Evolutionary conservation across 192 early-diverging fungal genomes (phyloP), one percentile per base, ranked within the genome.

Genomic region (Backusella psychrophila): DNA sequence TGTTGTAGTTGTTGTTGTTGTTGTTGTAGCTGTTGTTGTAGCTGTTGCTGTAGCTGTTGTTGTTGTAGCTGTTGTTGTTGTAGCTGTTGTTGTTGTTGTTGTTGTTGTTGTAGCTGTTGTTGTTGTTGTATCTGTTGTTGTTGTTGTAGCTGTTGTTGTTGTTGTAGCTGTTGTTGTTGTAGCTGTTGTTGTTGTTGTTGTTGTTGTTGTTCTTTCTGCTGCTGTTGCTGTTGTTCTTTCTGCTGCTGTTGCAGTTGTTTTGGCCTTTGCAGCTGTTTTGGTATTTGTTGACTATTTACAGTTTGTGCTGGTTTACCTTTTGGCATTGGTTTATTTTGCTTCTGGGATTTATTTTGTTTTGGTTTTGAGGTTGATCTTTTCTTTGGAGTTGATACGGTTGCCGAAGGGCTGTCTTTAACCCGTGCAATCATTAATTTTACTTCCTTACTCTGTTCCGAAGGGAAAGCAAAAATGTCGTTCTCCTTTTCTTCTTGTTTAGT

Each of bases 101-200:
- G 33, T 39, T 36, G 66, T 5, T 38, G 31, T 67, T 67, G 66
- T 0, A 8, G 35, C 11, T 36, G 21, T 38, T 38, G 2, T 8
- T 19, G 17, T 26, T 69, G 19, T 14, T 69, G 34, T n/a, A n/a
- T n/a, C 0, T 35, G 26, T 52, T 49, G 42, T 1, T 72, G 71
- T 34, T 72, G 71, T 17, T 72, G 44, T 3, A 4, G 31, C 8
- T 26, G 71, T 4, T 72, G 71, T 34, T 52, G 71, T 17, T 72
- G 11, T 53, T 26, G 41, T 33, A 34, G 44, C 0, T 52, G 44
- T n/a, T 31, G 44, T 7, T 52, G 29, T 19, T 52, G 44, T 0
- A 56, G 71, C 6, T 72, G 70, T 15, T 72, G 70, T 6, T 72
- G 46, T 52, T 72, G 71, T 35, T 21, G 46, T 6, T 72, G 71